Conservation (phyloP, 2,329 filamentous ascomycete genomes). For the Colletotrichum truncatum region DNA sequence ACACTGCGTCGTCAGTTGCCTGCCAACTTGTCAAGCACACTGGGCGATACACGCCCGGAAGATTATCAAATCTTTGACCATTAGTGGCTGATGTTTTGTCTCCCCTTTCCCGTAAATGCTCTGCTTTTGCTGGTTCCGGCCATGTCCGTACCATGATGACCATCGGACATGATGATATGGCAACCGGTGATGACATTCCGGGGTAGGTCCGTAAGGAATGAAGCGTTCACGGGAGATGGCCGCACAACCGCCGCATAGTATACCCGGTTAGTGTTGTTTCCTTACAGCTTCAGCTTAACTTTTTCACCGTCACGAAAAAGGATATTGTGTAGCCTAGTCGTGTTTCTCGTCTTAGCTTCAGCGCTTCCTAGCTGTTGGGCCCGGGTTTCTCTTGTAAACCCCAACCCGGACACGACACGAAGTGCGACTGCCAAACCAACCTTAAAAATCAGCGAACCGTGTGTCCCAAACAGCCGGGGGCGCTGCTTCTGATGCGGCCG, state of each 20-base stretch:
- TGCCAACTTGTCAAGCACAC: background rate
- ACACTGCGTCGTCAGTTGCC: background rate
- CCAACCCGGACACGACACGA: background rate
- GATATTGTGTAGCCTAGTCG: too few relatives aligned
- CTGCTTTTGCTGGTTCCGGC: background rate
- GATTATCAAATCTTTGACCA: background rate
- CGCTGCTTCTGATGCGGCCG: constrained; percentile 11
- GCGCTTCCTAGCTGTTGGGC: background rate
- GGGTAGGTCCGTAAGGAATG: background rate
- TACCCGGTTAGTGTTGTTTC: background rate
- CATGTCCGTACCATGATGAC: too few relatives aligned
- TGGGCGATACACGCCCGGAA: background rate
- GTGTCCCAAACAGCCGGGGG: background rate
- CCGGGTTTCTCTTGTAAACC: background rate
- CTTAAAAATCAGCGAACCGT: background rate
- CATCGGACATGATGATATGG: too few relatives aligned
- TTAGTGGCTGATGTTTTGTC: background rate
- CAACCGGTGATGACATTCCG: constrained; percentile 1
- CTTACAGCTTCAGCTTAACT: background rate
- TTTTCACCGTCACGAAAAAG: background rate
- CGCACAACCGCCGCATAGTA: background rate
- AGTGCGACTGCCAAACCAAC: constrained; percentile 2
- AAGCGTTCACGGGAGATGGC: background rate
- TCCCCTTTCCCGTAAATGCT: background rate
- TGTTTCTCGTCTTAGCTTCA: too few relatives aligned